Evolutionary conservation across 2,329 filamentous ascomycete genomes (phyloP), one percentile per base, ranked within the genome.

Genomic region (Aspergillus phoenicis): DNA sequence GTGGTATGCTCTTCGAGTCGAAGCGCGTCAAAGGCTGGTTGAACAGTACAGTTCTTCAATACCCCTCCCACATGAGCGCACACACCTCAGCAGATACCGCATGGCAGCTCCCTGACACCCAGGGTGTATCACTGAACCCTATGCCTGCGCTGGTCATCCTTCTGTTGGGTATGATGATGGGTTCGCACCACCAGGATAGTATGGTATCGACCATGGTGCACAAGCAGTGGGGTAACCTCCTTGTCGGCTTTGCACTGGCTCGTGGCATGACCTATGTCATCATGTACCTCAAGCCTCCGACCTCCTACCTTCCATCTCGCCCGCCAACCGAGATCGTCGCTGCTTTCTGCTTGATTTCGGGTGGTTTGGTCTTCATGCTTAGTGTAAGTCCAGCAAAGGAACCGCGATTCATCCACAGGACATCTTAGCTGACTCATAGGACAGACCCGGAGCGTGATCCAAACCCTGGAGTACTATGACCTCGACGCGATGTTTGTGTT

Each of bases 401-500:
- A 15, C 30, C 26, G 1, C 10, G 11, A 20, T 24, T 20, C 20
- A 8, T 2, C 22, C 22, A 17, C 39, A 17, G 56, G 65, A 64
- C 10, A 7, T 1, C 61, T 68, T 58, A 20, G 59, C 66, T 74
- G 64, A 75, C 52, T 26, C 28, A 38, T 39, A n/a, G 24, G 45
- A 52, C 63, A 90, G 87, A 90, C 90, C 63, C 85, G 86, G 59
- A 92, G 96, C 71, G 90, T 90, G 0, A 85, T 97, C 26, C 75
- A 82, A 8, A 86, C 87, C n/a, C 91, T 97, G 81, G 88, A 93
- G 62, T 83, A 85, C 59, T 89, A 93, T 71, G 78, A 88, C 4
- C 80, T 97, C 15, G 91, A 97, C 71, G 91, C 91, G 64, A 97
- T 97, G 93, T 95, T 97, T 76, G 86, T 92, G 63, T 96, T 97